These are phyloP conservation scores for Handroanthus guayacan DNA, from an alignment of 257 asterid species.

Conservation along the genomic window DNA sequence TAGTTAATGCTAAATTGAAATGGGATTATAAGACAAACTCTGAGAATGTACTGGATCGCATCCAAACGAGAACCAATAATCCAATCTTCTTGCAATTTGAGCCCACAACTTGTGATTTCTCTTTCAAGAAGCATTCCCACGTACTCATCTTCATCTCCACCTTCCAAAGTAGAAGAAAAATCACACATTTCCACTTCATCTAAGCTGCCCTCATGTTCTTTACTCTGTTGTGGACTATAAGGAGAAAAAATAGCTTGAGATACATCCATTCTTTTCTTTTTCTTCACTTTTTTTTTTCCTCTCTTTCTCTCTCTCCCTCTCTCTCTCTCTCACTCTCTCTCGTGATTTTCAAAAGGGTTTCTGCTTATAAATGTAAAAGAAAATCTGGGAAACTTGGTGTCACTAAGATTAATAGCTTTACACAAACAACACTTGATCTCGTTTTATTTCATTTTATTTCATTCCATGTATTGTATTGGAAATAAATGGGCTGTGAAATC, in stretches of 20 bases:
- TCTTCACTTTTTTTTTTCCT: too few species aligned
- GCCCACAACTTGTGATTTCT: not conserved
- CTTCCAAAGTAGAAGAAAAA: not conserved
- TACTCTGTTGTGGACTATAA: not conserved
- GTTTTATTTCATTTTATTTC: too few species aligned
- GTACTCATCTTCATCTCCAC: not conserved
- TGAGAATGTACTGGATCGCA: not conserved
- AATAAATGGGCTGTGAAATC: too few species aligned
- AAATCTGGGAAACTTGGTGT: conserved; percentile 18
- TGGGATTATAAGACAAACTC: not conserved
- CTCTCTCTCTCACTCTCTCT: too few species aligned
- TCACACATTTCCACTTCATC: not conserved
- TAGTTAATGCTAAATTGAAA: not conserved
- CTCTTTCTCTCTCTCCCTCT: too few species aligned
- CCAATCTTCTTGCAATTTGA: not conserved
- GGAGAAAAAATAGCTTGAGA: not conserved
- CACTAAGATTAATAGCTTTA: conserved; percentile 34
- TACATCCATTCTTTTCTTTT: not conserved
- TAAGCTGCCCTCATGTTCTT: not conserved
- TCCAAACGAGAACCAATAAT: not conserved
- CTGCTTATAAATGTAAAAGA: too few species aligned
- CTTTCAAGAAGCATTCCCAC: not conserved
- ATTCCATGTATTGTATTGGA: too few species aligned
- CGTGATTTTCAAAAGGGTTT: too few species aligned
- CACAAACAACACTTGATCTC: too few species aligned